Evolutionary conservation across 2,329 filamentous ascomycete species (phyloP).

Genomic region (Fusarium xylarioides): DNA sequence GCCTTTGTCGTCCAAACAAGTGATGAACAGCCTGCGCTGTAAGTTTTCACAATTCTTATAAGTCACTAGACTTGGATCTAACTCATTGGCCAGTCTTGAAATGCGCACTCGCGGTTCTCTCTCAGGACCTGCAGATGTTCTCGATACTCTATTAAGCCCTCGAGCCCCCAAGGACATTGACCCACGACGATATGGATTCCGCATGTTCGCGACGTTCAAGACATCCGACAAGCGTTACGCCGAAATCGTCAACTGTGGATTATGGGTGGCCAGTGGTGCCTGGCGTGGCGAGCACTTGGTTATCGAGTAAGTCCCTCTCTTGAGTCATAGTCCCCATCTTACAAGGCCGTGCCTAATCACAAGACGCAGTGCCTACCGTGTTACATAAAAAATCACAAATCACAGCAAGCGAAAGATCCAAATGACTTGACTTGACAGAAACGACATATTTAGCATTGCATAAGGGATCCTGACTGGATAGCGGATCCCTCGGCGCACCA

Average conservation of each 20-base stretch:
- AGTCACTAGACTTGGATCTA: background rate
- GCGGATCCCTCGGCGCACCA: constrained; percentile 35
- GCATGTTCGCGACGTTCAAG: constrained; percentile 60
- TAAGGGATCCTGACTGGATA: constrained; percentile 33
- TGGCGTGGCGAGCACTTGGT: constrained; percentile 57
- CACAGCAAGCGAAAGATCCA: constrained; percentile 1
- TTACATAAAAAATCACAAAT: constrained; percentile 41
- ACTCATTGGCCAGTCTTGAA: constrained; percentile 46
- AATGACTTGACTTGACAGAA: constrained; percentile 1
- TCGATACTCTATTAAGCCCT: constrained; percentile 52
- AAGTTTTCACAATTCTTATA: constrained; percentile 23
- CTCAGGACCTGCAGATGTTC: constrained; percentile 56
- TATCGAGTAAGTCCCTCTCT: constrained; percentile 52
- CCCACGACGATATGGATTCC: constrained; percentile 57
- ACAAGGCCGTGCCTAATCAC: constrained; percentile 12
- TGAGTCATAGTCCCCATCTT: constrained; percentile 4
- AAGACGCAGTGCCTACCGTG: constrained; percentile 46
- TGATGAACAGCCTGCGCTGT: constrained; percentile 58
- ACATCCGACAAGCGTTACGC: constrained; percentile 60
- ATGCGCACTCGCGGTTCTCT: constrained; percentile 59
- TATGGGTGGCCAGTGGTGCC: constrained; percentile 61
- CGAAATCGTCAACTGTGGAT: constrained; percentile 58
- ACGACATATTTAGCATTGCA: constrained; percentile 34
- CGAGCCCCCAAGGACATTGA: constrained; percentile 51
- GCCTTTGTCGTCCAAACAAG: constrained; percentile 59